phyloP scores from a whole-genome alignment of 2,329 filamentous ascomycete genomes.

The Neocucurbitaria cava region DNA sequence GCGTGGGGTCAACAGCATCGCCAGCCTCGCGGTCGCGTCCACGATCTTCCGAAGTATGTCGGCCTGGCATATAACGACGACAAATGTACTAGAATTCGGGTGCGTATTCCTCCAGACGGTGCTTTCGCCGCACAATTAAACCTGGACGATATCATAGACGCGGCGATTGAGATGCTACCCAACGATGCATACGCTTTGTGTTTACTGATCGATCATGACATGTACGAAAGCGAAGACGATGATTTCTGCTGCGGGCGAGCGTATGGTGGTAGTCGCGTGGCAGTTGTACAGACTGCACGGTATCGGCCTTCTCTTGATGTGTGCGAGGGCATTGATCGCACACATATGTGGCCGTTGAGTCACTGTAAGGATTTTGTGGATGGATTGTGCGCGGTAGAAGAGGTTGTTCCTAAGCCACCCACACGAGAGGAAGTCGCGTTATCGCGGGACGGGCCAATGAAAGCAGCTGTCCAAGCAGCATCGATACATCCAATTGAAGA shows the following conservation, averaged over 20 bases:
- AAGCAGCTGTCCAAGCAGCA: constrained; percentile 20
- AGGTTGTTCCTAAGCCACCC: constrained; percentile 16
- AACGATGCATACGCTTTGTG: constrained; percentile 65
- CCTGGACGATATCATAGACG: constrained; percentile 67
- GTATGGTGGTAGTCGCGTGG: constrained; percentile 69
- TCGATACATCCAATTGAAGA: constrained; percentile 5
- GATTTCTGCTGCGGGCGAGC: constrained; percentile 72
- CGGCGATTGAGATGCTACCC: constrained; percentile 61
- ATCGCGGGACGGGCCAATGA: constrained; percentile 19
- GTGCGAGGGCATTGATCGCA: constrained; percentile 52
- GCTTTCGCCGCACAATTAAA: constrained; percentile 62
- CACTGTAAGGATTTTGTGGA: constrained; percentile 65
- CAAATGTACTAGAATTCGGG: constrained; percentile 59
- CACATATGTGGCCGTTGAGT: constrained; percentile 69
- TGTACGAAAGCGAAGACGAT: constrained; percentile 71
- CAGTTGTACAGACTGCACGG: constrained; percentile 67
- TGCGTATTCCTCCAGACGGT: constrained; percentile 57
- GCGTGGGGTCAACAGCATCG: constrained; percentile 52
- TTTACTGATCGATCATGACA: constrained; percentile 66
- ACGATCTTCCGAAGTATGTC: constrained; percentile 47
- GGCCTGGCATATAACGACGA: constrained; percentile 52
- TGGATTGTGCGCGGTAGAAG: constrained; percentile 42
- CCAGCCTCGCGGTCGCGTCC: constrained; percentile 1
- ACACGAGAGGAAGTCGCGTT: constrained; percentile 14
- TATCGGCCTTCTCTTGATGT: constrained; percentile 63